phyloP scores from a whole-genome alignment of 352 stramenopile species.

The Phytophthora kernoviae region DNA sequence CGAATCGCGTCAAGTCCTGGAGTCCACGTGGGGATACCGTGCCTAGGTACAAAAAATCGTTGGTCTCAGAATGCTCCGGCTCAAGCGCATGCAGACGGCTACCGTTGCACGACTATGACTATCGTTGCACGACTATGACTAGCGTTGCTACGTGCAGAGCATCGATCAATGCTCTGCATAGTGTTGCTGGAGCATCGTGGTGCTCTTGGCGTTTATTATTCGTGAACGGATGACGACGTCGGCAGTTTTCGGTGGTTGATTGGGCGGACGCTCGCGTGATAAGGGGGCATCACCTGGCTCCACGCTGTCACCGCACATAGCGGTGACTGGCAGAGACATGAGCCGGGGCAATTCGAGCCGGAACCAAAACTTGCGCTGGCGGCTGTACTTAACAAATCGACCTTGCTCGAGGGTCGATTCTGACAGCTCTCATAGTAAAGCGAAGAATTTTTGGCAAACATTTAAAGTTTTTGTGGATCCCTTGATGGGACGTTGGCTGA shows the following conservation, averaged over 20 bases:
- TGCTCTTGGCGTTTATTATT: constrained; percentile 27
- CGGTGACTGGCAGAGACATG: constrained; percentile 1
- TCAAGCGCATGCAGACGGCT: not conserved
- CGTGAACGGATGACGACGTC: constrained; percentile 22
- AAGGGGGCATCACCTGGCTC: constrained; percentile 20
- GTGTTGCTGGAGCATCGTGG: constrained; percentile 20
- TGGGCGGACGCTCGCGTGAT: constrained; percentile 23
- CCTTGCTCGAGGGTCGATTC: not conserved
- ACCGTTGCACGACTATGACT: not conserved
- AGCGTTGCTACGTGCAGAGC: not conserved
- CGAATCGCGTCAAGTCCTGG: not conserved
- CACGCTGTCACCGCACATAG: constrained; percentile 15
- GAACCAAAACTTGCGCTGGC: no score
- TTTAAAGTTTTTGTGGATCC: constrained; percentile 9
- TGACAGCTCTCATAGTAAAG: not conserved
- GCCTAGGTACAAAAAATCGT: no score
- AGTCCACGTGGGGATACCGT: not conserved
- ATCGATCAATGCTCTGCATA: constrained; percentile 25
- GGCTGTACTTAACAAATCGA: constrained; percentile 22
- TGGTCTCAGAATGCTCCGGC: no score
- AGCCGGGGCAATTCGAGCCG: constrained; percentile 17
- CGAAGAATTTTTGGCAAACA: constrained; percentile 22
- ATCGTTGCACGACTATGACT: not conserved
- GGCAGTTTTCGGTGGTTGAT: constrained; percentile 27
- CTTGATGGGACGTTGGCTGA: constrained; percentile 2